Evolutionary conservation across 768 basidiomycete genomes (phyloP).

Genomic region (Macrolepiota fuliginosa): DNA sequence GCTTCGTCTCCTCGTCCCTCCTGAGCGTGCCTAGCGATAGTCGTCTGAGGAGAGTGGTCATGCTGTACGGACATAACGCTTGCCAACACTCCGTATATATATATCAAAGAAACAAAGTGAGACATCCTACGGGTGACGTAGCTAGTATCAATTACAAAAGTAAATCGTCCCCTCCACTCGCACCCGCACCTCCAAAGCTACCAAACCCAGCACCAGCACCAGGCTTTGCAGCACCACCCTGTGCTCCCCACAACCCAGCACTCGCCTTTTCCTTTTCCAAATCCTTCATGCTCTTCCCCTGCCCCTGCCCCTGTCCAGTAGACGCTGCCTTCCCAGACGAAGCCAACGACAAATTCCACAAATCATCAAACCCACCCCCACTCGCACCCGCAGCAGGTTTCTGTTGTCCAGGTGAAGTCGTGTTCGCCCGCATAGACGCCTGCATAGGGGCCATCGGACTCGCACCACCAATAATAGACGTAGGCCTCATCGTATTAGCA

Average conservation of each 20-base stretch:
- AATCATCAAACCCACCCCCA: slow-evolving; percentile 71
- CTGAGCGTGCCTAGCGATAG: background rate
- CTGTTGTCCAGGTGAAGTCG: slow-evolving; percentile 26
- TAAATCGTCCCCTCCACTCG: slow-evolving; percentile 25
- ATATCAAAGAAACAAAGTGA: too few relatives aligned
- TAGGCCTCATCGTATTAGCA: slow-evolving; percentile 26
- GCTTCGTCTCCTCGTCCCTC: background rate
- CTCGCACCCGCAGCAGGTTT: slow-evolving; percentile 10
- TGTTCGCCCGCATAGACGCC: slow-evolving; percentile 21
- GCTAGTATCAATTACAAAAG: slow-evolving; percentile 25
- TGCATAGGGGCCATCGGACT: slow-evolving; percentile 4
- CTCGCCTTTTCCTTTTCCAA: slow-evolving; percentile 85
- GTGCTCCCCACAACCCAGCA: slow-evolving; percentile 73
- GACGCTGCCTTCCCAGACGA: slow-evolving; percentile 35
- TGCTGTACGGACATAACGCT: background rate
- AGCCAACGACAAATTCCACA: slow-evolving; percentile 84
- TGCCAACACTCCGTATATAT: too few relatives aligned
- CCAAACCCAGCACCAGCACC: slow-evolving; percentile 22
- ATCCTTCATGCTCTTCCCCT: slow-evolving; percentile 79
- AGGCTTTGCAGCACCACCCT: slow-evolving; percentile 12
- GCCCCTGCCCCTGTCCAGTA: slow-evolving; percentile 23
- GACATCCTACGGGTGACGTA: too few relatives aligned
- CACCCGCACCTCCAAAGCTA: slow-evolving; percentile 23
- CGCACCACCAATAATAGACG: slow-evolving; percentile 15
- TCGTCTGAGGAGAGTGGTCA: background rate